Evolutionary conservation across 2,329 filamentous ascomycete genomes (phyloP).

Genomic region (Ophiosphaerella herpotricha): DNA sequence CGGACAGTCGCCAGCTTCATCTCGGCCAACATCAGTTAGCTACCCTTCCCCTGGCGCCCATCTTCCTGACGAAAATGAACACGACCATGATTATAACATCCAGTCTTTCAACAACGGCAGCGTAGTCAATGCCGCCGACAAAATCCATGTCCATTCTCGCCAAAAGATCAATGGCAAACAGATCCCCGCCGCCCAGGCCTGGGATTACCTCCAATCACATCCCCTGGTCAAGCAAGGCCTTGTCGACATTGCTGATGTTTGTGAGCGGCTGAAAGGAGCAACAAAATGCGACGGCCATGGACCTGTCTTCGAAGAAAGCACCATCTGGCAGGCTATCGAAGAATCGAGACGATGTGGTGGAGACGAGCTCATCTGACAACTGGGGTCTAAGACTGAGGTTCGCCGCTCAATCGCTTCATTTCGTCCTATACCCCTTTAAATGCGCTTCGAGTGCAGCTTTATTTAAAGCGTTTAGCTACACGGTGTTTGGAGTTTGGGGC

Average conservation of each 20-base stretch:
- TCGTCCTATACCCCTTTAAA: background rate
- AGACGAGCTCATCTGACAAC: conserved; percentile 70
- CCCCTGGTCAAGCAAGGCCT: conserved; percentile 75
- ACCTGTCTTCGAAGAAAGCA: conserved; percentile 81
- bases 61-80: conserved; percentile 24
- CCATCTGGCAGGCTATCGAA: conserved; percentile 75
- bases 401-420: background rate
- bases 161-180: conserved; percentile 29
- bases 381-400: background rate
- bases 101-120: conserved; percentile 34
- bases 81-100: conserved; percentile 35
- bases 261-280: conserved; percentile 73
- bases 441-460: background rate
- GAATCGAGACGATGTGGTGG: conserved; percentile 76
- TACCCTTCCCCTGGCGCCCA: conserved; percentile 46
- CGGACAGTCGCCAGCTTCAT: conserved; percentile 49
- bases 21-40: conserved; percentile 43
- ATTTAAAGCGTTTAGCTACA: background rate
- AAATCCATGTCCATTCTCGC: conserved; percentile 28
- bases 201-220: conserved; percentile 87
- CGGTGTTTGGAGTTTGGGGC: conserved; percentile 1
- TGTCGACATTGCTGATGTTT: conserved; percentile 81
- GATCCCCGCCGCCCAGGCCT: conserved; percentile 60
- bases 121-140: conserved; percentile 38
- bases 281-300: conserved; percentile 84